Percentiles rank a stretch among this genome's conserved stretches.
phyloP scores from a whole-genome alignment of 2,329 filamentous ascomycete species.

The Ophiostoma ulmi region DNA sequence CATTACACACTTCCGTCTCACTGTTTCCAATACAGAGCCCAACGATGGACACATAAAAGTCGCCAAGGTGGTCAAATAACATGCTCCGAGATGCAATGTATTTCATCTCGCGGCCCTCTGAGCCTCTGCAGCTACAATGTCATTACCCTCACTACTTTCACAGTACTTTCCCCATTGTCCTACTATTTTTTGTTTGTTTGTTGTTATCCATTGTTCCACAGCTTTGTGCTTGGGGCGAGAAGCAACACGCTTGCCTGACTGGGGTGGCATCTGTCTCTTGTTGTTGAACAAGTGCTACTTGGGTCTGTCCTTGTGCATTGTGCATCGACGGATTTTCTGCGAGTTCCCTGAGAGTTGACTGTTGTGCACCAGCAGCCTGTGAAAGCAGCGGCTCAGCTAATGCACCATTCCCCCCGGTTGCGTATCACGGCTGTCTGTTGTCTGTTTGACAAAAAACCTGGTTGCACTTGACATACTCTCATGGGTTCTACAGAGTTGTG shows the following conservation, averaged over 20 bases:
- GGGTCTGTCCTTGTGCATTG: slow-evolving; percentile 8
- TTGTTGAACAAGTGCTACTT: slow-evolving; percentile 16
- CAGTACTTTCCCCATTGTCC: background rate
- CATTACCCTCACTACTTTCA: too few relatives aligned
- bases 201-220: background rate
- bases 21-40: background rate
- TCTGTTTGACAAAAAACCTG: background rate
- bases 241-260: background rate
- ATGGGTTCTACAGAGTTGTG: slow-evolving; percentile 22
- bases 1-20: background rate
- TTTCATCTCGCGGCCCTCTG: background rate
- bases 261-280: slow-evolving; percentile 11
- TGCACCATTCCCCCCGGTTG: slow-evolving; percentile 36
- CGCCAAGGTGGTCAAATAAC: background rate
- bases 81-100: background rate
- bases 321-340: slow-evolving; percentile 11
- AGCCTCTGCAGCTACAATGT: too few relatives aligned
- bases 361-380: slow-evolving; percentile 13
- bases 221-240: background rate
- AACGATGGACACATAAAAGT: background rate
- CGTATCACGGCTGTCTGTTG: slow-evolving; percentile 38
- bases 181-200: background rate
- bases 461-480: slow-evolving; percentile 30
- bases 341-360: slow-evolving; percentile 11
- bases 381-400: slow-evolving; percentile 8